A percentile compares a stretch with the other conserved stretches of the same genome.
phyloP scores from a whole-genome alignment of 2,329 filamentous ascomycete species.

The Fusarium praegraminearum region DNA sequence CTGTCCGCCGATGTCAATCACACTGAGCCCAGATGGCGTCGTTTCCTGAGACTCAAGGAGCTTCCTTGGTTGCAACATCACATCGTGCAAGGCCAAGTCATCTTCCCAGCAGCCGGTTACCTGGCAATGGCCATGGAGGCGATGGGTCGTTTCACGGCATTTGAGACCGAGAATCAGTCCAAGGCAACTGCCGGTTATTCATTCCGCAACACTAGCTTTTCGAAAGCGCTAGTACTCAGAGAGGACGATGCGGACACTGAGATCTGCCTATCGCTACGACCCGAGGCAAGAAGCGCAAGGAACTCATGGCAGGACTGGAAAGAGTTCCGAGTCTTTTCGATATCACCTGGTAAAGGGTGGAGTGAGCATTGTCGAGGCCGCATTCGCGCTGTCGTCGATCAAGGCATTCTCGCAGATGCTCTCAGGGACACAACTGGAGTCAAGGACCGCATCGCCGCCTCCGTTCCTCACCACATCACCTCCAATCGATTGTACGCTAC shows the following conservation, averaged over 20 bases:
- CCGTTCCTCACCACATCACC: constrained; percentile 12
- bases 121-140: constrained; percentile 10
- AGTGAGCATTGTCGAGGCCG: constrained; percentile 6
- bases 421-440: constrained; percentile 5
- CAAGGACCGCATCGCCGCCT: background rate
- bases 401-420: background rate
- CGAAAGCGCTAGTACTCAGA: constrained; percentile 11
- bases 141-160: background rate
- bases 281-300: constrained; percentile 4
- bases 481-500: constrained; percentile 7
- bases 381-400: background rate
- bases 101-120: constrained; percentile 9
- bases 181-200: background rate
- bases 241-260: constrained; percentile 3
- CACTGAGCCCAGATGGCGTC: constrained; percentile 2
- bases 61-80: constrained; percentile 8
- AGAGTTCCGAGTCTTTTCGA: constrained; percentile 16
- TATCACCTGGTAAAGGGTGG: constrained; percentile 3
- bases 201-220: constrained; percentile 5
- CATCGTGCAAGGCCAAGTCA: background rate
- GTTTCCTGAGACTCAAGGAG: constrained; percentile 4
- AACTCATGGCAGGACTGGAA: constrained; percentile 14
- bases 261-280: constrained; percentile 11
- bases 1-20: background rate
- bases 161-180: background rate